Evolutionary conservation across 106 monocot species (phyloP).

Genomic region (Cymbidium sinense): DNA sequence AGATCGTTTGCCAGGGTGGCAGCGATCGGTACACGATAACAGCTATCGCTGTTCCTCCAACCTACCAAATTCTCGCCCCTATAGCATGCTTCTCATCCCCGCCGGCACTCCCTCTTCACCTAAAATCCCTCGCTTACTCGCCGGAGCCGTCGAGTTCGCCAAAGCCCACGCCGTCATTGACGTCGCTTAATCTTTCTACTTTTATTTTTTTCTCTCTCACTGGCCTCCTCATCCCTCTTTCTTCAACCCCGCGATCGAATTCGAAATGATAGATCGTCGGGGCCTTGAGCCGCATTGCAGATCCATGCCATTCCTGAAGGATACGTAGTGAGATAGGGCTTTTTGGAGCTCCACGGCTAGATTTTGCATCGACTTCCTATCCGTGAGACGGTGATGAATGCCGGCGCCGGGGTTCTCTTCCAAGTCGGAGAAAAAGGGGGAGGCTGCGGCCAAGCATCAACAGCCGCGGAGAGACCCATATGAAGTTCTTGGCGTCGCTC

Average conservation of each 20-base stretch:
- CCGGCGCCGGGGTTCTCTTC: constrained; percentile 38
- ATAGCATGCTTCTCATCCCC: not conserved
- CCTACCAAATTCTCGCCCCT: not conserved
- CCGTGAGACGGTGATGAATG: constrained; percentile 32
- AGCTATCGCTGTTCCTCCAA: not conserved
- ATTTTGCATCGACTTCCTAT: not conserved
- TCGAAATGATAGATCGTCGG: not conserved
- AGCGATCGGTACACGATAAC: no score
- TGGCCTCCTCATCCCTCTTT: not conserved
- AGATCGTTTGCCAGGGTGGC: no score
- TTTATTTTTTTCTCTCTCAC: not conserved
- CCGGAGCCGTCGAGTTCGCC: not conserved
- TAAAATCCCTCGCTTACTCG: not conserved
- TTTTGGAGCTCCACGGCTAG: not conserved
- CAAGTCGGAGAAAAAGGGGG: constrained; percentile 43
- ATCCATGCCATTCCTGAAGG: not conserved
- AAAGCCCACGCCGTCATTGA: not conserved
- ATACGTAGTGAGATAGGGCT: constrained; percentile 1
- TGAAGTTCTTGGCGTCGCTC: constrained; percentile 71
- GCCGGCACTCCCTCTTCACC: not conserved
- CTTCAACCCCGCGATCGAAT: not conserved
- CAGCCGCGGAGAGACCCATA: constrained; percentile 76
- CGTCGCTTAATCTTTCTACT: not conserved
- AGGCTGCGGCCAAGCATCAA: constrained; percentile 15
- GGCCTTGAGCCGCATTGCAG: not conserved